Evolutionary conservation across 208 protist genomes (phyloP).

Genomic region (Leishmania tropica): DNA sequence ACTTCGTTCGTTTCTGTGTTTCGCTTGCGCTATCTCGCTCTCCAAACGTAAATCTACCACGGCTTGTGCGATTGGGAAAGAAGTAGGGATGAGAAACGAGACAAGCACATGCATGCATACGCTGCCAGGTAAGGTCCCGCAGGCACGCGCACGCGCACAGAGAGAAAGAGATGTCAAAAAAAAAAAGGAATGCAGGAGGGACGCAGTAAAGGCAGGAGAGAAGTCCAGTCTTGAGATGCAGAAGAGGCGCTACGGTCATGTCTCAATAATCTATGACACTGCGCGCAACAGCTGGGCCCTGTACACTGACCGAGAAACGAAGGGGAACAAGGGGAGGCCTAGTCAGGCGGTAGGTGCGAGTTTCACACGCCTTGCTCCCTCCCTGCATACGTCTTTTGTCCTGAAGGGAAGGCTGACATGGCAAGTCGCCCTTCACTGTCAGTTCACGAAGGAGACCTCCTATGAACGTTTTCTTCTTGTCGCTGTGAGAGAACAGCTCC

Average conservation of each 20-base stretch:
- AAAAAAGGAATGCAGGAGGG: background rate
- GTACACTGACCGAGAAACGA: background rate
- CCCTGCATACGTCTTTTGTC: background rate
- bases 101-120: conserved; percentile 2
- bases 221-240: background rate
- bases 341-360: background rate
- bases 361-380: background rate
- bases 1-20: conserved; percentile 8
- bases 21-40: background rate
- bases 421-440: background rate
- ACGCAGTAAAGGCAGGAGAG: no score
- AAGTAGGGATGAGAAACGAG: background rate
- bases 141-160: background rate
- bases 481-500: background rate
- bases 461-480: background rate
- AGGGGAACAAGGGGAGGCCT: background rate
- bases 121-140: background rate
- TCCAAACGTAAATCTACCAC: no score
- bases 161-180: background rate
- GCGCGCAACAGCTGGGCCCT: background rate
- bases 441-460: background rate
- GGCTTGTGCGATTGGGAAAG: background rate
- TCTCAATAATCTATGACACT: no score
- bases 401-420: background rate
- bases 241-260: background rate